Evolutionary conservation across 1,284 basidiomycete genomes (phyloP).

Genomic region (Ustilago trichophora): DNA sequence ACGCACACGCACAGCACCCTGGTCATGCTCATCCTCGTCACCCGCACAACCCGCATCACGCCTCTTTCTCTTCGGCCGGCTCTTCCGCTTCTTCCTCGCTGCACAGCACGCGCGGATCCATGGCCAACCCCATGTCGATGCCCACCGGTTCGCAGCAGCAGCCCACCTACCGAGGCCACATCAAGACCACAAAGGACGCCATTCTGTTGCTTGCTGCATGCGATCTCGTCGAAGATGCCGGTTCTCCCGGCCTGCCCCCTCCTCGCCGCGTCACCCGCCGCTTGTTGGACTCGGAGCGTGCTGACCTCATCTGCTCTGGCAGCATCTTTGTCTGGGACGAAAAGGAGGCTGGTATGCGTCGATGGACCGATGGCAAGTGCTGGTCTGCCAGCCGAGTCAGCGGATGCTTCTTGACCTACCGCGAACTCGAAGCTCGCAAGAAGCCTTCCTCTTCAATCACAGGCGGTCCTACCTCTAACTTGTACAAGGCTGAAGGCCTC

Average conservation of each 20-base stretch:
- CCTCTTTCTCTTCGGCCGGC: constrained; percentile 23
- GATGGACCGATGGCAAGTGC: constrained; percentile 70
- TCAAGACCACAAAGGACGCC: constrained; percentile 64
- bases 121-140: constrained; percentile 14
- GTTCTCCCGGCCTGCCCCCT: constrained; percentile 25
- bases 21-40: constrained; percentile 24
- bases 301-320: constrained; percentile 56
- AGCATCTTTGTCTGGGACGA: constrained; percentile 66
- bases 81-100: constrained; percentile 24
- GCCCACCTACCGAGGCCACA: constrained; percentile 62
- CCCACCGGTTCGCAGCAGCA: constrained; percentile 45
- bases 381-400: constrained; percentile 70
- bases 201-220: constrained; percentile 63
- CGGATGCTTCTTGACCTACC: constrained; percentile 69
- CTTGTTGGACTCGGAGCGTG: constrained; percentile 61
- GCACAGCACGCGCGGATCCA: constrained; percentile 24
- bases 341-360: constrained; percentile 68
- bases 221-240: constrained; percentile 50
- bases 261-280: constrained; percentile 61
- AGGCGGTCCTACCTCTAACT: constrained; percentile 55
- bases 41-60: constrained; percentile 15
- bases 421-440: constrained; percentile 65
- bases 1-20: too few relatives aligned
- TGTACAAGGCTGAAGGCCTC: constrained; percentile 65
- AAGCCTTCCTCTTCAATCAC: constrained; percentile 51